Base-by-base conservation (phyloP, 768 basidiomycete species). In the Leucocoprinus birnbaumii region DNA sequence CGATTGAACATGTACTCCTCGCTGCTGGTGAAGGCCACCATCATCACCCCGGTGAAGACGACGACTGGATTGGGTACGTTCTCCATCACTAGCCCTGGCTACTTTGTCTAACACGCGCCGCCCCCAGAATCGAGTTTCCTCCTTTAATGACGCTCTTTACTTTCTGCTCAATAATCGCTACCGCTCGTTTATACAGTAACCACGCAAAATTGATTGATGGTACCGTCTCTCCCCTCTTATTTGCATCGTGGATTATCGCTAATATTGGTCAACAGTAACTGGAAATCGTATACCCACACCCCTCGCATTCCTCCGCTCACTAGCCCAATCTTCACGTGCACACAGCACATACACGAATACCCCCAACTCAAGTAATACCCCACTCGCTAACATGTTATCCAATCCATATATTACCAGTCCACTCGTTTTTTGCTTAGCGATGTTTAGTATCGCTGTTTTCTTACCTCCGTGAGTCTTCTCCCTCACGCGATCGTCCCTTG, bases 1-100 rank as follows among this genome's bases (percentile, higher is more conserved):
- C 94, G 0, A 78, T 98, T 3, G 96, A 99, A 70, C 94, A 96
- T 70, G 69, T 97, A 38, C 67, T 99, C 14, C 76, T 98, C 41
- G 85, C 85, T 45, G 80, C 82, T 2, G 75, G 75, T 3, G 71
- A 65, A 48, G 89, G 83, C 56, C 87, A 89, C 61, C 89, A 90
- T 61, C 86, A 87, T 55, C 70, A 72, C 56, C 61, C 65, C 64
- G 78, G 79, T 8, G 80, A 83, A 37, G 85, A 87, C 9, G 79
- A 82, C 58, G 79, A 76, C 54, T 70, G 67, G 10, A 46, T 71
- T 21, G 77, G 73, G 76, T 76, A 59, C 6, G 46, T 27, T 47
- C 18, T 19, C 11, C 6, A 7, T n/a, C 18, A 4, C 25, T 2
- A 34, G 18, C 14, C 7, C 18, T 2, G 18, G 26, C 22, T 21